These are phyloP conservation scores for Dioscorea zingiberensis DNA, from an alignment of 106 monocot species.

Conservation along the genomic window DNA sequence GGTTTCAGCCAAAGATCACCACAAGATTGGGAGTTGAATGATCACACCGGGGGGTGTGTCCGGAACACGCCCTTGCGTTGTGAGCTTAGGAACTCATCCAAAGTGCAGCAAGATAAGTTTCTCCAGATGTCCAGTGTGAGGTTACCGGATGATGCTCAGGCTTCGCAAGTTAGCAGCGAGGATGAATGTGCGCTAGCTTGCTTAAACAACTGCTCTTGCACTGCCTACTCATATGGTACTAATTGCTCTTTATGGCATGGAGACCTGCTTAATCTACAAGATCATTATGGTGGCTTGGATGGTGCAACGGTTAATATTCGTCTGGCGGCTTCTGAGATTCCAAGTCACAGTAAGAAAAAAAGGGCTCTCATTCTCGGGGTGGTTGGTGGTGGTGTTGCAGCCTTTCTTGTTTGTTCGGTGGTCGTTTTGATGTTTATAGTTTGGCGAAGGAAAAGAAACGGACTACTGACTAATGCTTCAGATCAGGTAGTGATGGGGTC, in stretches of 20 bases:
- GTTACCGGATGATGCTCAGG: not conserved
- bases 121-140: slow-evolving; percentile 4
- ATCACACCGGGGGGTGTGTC: not conserved
- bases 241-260: slow-evolving; percentile 2
- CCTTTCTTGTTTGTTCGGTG: not conserved
- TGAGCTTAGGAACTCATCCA: not conserved
- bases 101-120: not conserved
- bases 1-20: not conserved
- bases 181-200: slow-evolving; percentile 5
- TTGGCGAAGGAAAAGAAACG: not conserved
- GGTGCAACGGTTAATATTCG: not conserved
- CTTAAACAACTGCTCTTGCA: slow-evolving; percentile 17
- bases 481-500: not conserved
- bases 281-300: not conserved
- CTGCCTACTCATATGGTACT: slow-evolving; percentile 6
- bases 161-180: not conserved
- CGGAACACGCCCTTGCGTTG: not conserved
- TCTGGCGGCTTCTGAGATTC: slow-evolving; percentile 7
- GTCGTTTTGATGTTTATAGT: too few relatives aligned
- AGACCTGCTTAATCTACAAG: slow-evolving; percentile 5
- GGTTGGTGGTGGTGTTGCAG: not conserved
- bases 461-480: too few relatives aligned
- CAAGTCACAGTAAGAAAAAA: not conserved
- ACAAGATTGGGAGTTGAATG: not conserved
- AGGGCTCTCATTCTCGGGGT: not conserved